These are phyloP conservation scores for Colletotrichum paranaense DNA, from an alignment of 2,329 filamentous ascomycete genomes.

Conservation along the genomic window DNA sequence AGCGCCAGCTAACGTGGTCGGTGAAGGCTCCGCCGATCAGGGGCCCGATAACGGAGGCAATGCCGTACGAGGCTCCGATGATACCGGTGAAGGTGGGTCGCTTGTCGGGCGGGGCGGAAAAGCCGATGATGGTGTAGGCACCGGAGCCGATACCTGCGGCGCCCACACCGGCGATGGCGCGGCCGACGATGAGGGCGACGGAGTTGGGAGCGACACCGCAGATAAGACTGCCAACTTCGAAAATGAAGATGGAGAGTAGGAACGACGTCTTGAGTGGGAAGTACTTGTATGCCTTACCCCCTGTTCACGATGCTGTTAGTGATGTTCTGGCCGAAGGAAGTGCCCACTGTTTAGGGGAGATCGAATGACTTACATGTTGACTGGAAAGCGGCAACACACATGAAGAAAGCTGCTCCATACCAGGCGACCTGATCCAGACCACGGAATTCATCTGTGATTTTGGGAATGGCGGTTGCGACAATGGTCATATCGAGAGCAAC, in stretches of 20 bases:
- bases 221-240: constrained; percentile 65
- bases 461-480: constrained; percentile 67
- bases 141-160: constrained; percentile 62
- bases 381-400: constrained; percentile 58
- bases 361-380: constrained; percentile 46
- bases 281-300: constrained; percentile 62
- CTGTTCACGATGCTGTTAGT: constrained; percentile 42
- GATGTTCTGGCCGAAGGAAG: constrained; percentile 31
- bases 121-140: constrained; percentile 60
- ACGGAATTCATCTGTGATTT: constrained; percentile 65
- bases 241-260: constrained; percentile 59
- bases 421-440: constrained; percentile 65
- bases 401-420: constrained; percentile 68
- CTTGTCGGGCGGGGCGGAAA: constrained; percentile 48
- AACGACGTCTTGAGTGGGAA: constrained; percentile 64
- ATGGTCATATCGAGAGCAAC: constrained; percentile 64
- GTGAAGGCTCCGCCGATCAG: constrained; percentile 52
- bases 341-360: constrained; percentile 27
- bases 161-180: constrained; percentile 59
- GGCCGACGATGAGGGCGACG: constrained; percentile 61
- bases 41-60: constrained; percentile 50
- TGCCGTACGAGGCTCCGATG: constrained; percentile 49
- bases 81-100: constrained; percentile 52
- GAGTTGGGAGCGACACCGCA: constrained; percentile 61
- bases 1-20: constrained; percentile 50